Percentiles rank a stretch among this genome's conserved stretches.
These are phyloP conservation scores for Penicillium samsonianum DNA, from an alignment of 495 filamentous ascomycete genomes.

Conservation along the genomic window DNA sequence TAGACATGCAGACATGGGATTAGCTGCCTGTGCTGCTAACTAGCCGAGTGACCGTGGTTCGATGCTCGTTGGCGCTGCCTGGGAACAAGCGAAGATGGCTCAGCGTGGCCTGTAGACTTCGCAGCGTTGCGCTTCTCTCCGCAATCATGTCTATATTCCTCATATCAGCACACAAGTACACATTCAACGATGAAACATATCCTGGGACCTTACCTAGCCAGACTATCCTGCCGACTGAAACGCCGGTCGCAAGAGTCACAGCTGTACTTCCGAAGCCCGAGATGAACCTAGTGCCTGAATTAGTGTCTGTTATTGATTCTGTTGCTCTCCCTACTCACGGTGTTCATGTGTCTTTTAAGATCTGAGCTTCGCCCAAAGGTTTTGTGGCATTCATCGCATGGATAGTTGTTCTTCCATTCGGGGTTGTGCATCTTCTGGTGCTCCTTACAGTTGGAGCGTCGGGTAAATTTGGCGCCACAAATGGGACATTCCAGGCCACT, in stretches of 20 bases:
- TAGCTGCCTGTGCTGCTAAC: not conserved
- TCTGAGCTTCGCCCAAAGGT: slow-evolving; percentile 71
- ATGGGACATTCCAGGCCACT: slow-evolving; percentile 69
- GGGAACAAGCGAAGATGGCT: not conserved
- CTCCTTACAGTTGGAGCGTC: slow-evolving; percentile 87
- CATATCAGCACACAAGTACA: not conserved
- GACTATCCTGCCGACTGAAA: slow-evolving; percentile 6
- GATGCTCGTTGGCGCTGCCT: not conserved
- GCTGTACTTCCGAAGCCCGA: slow-evolving; percentile 42
- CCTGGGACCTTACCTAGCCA: slow-evolving; percentile 1
- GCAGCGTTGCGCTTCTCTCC: not conserved
- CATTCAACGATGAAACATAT: not conserved
- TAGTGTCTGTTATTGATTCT: not conserved
- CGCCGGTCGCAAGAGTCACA: slow-evolving; percentile 4
- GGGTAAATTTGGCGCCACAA: slow-evolving; percentile 79
- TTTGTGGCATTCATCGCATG: slow-evolving; percentile 60
- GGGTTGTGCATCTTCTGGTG: slow-evolving; percentile 92
- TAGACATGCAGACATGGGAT: not conserved
- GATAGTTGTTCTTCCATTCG: slow-evolving; percentile 65
- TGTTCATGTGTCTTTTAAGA: slow-evolving; percentile 77
- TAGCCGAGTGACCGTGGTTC: not conserved
- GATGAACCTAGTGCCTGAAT: slow-evolving; percentile 56
- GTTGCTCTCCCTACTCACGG: slow-evolving; percentile 52
- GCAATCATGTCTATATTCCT: not conserved
- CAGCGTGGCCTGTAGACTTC: not conserved